Base-by-base conservation (phyloP, 2,329 filamentous ascomycete species). In the Seiridium unicorne region DNA sequence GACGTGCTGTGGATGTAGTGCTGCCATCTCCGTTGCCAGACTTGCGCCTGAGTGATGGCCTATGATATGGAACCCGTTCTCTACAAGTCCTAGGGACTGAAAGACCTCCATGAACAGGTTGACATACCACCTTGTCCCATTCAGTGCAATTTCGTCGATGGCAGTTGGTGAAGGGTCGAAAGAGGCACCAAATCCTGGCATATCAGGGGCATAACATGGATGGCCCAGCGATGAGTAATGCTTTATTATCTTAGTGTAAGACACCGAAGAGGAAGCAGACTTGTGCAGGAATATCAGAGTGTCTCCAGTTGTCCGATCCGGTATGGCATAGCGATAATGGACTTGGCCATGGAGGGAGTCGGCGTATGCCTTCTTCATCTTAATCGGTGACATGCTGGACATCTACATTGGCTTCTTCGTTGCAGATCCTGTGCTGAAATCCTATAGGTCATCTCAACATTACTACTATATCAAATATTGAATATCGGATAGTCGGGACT, bases 151-250 rank as follows among this genome's bases (percentile, higher is more conserved):
- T 18, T 48, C 46, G 9, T 54, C 53, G 18, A 63, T 59, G 32
- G 54, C 46, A 47, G 59, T 58, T 7, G 38, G 31, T 3, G 51
- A 40, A 11, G 63, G 63, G 55, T 63, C 61, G 58, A 65, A 65
- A n/a, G 64, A 64, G 42, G 9, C 56, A 35, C 63, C 64, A 49
- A 66, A 64, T 49, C 63, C 64, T 11, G 64, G 64, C 64, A 66
- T 64, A 56, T 66, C 64, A 5, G 59, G 62, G 9, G 64, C 64
- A 34, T 63, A 66, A 58, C 63, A 65, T 9, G 59, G 35, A 44
- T 61, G 59, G 11, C 64, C 64, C n/a, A 36, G 44, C 3, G 44
- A 8, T 3, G 49, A 47, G 46, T 56, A 61, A 18, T 55, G 44
- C 8, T 38, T n/a, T 32, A 61, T 61, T 9, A 61, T 44, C 34